Conservation (phyloP, 345 rosid genomes). For the sweet orange (Citrus sinensis) region DNA sequence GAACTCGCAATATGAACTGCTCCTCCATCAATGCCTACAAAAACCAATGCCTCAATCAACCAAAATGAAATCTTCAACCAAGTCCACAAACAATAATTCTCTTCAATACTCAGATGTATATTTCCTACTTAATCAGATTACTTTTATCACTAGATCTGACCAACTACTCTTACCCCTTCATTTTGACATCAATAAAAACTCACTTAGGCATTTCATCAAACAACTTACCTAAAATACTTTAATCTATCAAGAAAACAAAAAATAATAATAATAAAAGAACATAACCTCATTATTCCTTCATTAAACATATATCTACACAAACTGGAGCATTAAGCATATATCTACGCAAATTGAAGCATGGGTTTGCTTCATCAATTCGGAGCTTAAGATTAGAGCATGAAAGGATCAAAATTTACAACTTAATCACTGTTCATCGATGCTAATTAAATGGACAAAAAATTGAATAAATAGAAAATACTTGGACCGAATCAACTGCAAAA, state of each 20-base stretch:
- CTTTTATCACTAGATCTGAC: background rate
- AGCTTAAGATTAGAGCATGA: background rate
- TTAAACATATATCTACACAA: background rate
- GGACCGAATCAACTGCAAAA: background rate
- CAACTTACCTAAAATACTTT: background rate
- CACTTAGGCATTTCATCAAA: background rate
- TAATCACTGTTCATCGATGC: background rate
- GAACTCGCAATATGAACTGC: slow-evolving; percentile 90
- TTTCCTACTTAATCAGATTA: background rate
- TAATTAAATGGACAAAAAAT: background rate
- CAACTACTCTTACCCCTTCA: background rate
- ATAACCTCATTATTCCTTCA: background rate
- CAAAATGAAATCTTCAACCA: background rate
- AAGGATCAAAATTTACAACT: background rate
- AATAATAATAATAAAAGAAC: too few species aligned
- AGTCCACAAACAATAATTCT: background rate
- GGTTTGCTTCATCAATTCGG: background rate
- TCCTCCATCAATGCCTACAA: slow-evolving; percentile 66
- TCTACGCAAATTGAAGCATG: background rate
- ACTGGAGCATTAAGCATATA: background rate
- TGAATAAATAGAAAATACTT: background rate
- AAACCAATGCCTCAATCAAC: background rate
- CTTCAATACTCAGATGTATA: background rate
- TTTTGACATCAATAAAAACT: background rate
- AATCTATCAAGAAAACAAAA: background rate